phyloP scores from a whole-genome alignment of 495 filamentous ascomycete genomes.

The Penicillium lagena region DNA sequence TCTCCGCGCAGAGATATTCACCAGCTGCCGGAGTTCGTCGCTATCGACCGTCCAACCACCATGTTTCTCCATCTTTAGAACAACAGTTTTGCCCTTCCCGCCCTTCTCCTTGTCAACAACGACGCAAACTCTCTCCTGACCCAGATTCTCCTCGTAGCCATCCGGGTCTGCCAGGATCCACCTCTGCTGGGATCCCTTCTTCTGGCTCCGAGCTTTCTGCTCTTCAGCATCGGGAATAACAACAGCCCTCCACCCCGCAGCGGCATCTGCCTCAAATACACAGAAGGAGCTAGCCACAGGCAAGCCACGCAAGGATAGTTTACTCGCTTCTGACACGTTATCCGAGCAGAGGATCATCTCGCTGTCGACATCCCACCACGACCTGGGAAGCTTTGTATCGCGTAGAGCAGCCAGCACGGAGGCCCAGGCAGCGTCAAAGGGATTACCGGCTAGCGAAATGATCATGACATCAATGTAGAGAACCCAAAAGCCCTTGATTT shows the following conservation, averaged over 20 bases:
- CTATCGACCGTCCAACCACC: slow-evolving; percentile 62
- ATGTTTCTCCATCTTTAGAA: slow-evolving; percentile 70
- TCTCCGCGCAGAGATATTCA: slow-evolving; percentile 45
- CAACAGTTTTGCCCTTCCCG: slow-evolving; percentile 41
- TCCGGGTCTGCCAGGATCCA: slow-evolving; percentile 88
- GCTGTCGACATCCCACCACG: slow-evolving; percentile 79
- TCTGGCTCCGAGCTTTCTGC: slow-evolving; percentile 28
- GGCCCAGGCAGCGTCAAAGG: slow-evolving; percentile 85
- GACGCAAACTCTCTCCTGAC: slow-evolving; percentile 64
- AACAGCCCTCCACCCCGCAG: slow-evolving; percentile 30
- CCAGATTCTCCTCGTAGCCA: slow-evolving; percentile 78
- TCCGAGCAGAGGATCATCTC: slow-evolving; percentile 74
- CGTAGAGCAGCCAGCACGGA: slow-evolving; percentile 75
- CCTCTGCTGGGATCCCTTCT: slow-evolving; percentile 38
- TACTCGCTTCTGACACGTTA: slow-evolving; percentile 35
- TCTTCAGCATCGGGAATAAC: slow-evolving; percentile 37
- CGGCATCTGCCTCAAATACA: slow-evolving; percentile 64
- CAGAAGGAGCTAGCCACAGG: slow-evolving; percentile 68
- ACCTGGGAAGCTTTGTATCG: slow-evolving; percentile 70
- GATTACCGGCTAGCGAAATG: slow-evolving; percentile 83
- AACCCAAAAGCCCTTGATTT: slow-evolving; percentile 83
- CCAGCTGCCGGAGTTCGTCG: slow-evolving; percentile 47
- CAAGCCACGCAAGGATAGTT: slow-evolving; percentile 48
- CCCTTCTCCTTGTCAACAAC: slow-evolving; percentile 60
- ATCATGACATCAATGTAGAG: slow-evolving; percentile 90